Evolutionary conservation across 2,329 filamentous ascomycete species (phyloP).

Genomic region (Chrysoporthe austroafricana): DNA sequence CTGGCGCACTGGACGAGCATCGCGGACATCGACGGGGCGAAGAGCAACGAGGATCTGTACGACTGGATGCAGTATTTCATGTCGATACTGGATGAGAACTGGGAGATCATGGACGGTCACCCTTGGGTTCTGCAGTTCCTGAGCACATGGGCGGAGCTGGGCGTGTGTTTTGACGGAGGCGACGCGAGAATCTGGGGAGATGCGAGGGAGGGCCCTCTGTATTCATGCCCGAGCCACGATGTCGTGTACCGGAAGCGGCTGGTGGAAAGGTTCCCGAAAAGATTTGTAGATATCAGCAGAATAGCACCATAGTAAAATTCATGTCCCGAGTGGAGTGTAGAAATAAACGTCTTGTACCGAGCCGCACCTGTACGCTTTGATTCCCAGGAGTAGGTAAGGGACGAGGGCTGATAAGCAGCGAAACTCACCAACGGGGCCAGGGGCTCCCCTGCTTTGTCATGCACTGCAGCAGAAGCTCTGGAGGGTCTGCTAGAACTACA

Average conservation of each 20-base stretch:
- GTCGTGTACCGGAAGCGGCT: conserved; percentile 27
- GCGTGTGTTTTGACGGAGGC: conserved; percentile 27
- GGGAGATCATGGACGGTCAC: conserved; percentile 28
- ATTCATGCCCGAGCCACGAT: conserved; percentile 28
- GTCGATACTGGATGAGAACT: conserved; percentile 28
- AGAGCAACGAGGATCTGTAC: conserved; percentile 24
- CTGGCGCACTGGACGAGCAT: conserved; percentile 30
- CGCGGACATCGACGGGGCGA: conserved; percentile 22
- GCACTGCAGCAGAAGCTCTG: neutral
- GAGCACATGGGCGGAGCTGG: conserved; percentile 28
- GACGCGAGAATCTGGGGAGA: conserved; percentile 27
- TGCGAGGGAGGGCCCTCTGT: conserved; percentile 27
- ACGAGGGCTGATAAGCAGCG: too few relatives aligned
- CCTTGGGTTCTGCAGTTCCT: conserved; percentile 28
- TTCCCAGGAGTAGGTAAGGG: too few relatives aligned
- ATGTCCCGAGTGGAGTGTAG: neutral
- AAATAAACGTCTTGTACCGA: too few relatives aligned
- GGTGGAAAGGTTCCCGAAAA: conserved; percentile 28
- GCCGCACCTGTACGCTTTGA: too few relatives aligned
- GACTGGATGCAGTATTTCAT: conserved; percentile 31
- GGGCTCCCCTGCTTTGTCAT: too few relatives aligned
- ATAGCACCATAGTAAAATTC: conserved; percentile 10
- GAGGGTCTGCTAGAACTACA: neutral
- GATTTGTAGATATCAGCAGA: conserved; percentile 25
- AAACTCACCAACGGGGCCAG: too few relatives aligned